Conservation (phyloP, 225 moss, liverwort and hornwort species). For the Takakia lepidozioides region DNA sequence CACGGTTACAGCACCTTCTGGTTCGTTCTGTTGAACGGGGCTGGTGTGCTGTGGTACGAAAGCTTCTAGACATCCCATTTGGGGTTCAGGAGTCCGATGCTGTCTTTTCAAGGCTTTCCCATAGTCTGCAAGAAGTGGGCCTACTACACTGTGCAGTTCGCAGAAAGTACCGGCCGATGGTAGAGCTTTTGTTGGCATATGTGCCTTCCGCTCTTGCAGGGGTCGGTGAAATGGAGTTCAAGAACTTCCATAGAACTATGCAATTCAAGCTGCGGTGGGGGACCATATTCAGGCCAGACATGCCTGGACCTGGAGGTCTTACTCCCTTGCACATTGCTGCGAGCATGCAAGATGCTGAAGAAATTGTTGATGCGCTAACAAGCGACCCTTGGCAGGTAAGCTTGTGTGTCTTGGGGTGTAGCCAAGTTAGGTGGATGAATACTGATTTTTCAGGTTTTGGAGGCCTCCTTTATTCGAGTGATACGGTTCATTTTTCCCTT, state of each 20-base stretch:
- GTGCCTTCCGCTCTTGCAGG: slow-evolving; percentile 39
- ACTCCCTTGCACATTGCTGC: slow-evolving; percentile 91
- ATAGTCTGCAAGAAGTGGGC: slow-evolving; percentile 35
- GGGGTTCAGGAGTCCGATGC: slow-evolving; percentile 31
- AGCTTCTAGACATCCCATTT: slow-evolving; percentile 66
- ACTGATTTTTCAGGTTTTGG: too few relatives aligned
- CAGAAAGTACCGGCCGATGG: slow-evolving; percentile 64
- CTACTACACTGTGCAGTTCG: slow-evolving; percentile 79
- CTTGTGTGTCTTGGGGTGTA: too few relatives aligned
- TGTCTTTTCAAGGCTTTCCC: slow-evolving; percentile 29
- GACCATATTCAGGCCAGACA: slow-evolving; percentile 64
- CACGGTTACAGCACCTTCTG: slow-evolving; percentile 42
- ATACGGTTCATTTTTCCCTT: too few relatives aligned
- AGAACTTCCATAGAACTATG: slow-evolving; percentile 18
- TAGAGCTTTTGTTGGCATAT: slow-evolving; percentile 59
- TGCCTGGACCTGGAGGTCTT: slow-evolving; percentile 60
- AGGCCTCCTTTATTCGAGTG: too few relatives aligned
- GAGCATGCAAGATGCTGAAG: slow-evolving; percentile 57
- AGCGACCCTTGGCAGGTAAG: slow-evolving; percentile 78
- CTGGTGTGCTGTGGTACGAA: slow-evolving; percentile 76
- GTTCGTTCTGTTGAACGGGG: slow-evolving; percentile 64
- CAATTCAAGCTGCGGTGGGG: slow-evolving; percentile 32
- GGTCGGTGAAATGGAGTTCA: slow-evolving; percentile 11
- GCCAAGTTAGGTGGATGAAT: too few relatives aligned
- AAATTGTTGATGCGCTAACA: slow-evolving; percentile 68